phyloP scores from a whole-genome alignment of 2,329 filamentous ascomycete species.

The Epichloe amarillans region DNA sequence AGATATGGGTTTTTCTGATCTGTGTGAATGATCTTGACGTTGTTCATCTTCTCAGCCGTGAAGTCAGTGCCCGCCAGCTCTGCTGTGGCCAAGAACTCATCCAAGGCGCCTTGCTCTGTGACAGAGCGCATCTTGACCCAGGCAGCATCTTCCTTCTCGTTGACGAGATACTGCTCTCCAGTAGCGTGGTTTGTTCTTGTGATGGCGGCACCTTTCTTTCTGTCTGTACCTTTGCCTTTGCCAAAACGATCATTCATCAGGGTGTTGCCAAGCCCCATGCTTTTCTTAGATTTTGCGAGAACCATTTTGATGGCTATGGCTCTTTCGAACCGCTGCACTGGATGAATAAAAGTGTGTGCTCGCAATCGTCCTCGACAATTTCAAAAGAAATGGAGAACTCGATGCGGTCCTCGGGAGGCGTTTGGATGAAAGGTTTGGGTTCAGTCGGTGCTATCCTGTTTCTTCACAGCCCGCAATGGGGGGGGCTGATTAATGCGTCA shows the following conservation, averaged over 20 bases:
- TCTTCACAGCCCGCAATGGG: neutral
- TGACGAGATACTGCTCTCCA: constrained; percentile 85
- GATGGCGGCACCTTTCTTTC: constrained; percentile 52
- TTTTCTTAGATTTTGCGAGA: constrained; percentile 83
- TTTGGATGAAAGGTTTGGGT: neutral
- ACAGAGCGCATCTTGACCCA: constrained; percentile 99
- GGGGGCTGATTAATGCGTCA: constrained; percentile 27
- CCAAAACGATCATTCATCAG: constrained; percentile 99
- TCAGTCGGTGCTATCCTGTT: neutral
- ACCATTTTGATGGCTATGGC: constrained; percentile 31
- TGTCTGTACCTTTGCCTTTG: constrained; percentile 74
- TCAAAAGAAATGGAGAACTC: neutral
- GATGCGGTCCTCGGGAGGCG: neutral
- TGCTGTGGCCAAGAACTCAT: constrained; percentile 92
- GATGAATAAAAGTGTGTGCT: neutral
- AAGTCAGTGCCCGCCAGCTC: constrained; percentile 98
- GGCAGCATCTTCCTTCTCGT: constrained; percentile 76
- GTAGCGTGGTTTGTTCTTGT: constrained; percentile 63
- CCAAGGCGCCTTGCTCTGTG: constrained; percentile 89
- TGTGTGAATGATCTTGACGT: constrained; percentile 94
- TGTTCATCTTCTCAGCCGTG: constrained; percentile 97
- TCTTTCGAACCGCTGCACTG: neutral
- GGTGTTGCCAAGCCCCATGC: constrained; percentile 87
- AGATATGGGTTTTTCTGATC: constrained; percentile 95
- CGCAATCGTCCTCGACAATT: neutral